Conservation (phyloP, 345 rosid genomes). For the Salix koriyanagi region DNA sequence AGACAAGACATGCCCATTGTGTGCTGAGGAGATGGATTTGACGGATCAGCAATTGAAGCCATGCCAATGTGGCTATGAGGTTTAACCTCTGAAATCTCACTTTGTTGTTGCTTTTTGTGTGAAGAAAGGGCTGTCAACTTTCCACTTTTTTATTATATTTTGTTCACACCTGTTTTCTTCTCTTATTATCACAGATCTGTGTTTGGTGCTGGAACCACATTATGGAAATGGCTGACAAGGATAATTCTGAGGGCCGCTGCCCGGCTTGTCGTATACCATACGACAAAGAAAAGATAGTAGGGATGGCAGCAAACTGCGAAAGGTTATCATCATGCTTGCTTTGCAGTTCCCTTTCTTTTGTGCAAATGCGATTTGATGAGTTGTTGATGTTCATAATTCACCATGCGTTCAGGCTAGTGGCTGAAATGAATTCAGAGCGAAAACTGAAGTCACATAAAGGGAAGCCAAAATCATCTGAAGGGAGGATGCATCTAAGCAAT, state of each 20-base stretch:
- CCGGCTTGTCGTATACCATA: conserved; percentile 86
- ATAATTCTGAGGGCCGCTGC: conserved; percentile 82
- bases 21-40: conserved; percentile 88
- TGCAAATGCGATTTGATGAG: not conserved
- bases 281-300: conserved; percentile 88
- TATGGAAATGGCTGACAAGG: conserved; percentile 93
- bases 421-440: conserved; percentile 61
- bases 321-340: conserved; percentile 40
- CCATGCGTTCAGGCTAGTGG: conserved; percentile 42
- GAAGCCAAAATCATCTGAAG: conserved; percentile 65
- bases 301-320: conserved; percentile 66
- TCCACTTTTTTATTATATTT: not conserved
- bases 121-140: not conserved
- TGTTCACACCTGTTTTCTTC: not conserved
- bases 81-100: not conserved
- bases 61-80: conserved; percentile 78
- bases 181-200: conserved; percentile 51
- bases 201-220: conserved; percentile 99
- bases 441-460: conserved; percentile 62
- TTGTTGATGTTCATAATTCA: not conserved
- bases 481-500: conserved; percentile 70
- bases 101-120: not conserved
- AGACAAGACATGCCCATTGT: conserved; percentile 79
- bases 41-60: conserved; percentile 93
- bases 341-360: not conserved